Conservation (phyloP, 1,284 basidiomycete genomes). For the Fomes fomentarius region DNA sequence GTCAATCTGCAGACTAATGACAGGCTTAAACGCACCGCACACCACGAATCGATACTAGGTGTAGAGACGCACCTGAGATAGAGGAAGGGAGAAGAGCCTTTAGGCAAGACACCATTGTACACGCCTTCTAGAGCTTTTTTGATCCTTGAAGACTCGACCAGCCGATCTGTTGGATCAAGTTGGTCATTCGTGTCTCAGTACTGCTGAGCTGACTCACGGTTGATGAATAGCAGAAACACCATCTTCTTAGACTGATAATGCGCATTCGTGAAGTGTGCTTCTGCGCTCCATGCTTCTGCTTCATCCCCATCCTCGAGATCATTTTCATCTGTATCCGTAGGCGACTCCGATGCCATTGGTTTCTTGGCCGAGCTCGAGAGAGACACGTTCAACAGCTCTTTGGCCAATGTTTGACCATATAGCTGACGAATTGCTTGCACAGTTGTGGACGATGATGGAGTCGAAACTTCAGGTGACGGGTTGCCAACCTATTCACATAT, state of each 20-base stretch:
- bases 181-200: not conserved
- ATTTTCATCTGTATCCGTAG: constrained; percentile 26
- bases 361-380: constrained; percentile 37
- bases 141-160: constrained; percentile 90
- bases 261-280: constrained; percentile 83
- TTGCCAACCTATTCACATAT: constrained; percentile 61
- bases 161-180: constrained; percentile 65
- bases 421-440: constrained; percentile 79
- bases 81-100: constrained; percentile 89
- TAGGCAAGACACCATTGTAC: constrained; percentile 88
- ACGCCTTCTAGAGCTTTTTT: constrained; percentile 88
- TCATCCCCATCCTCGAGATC: constrained; percentile 32
- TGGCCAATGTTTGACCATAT: constrained; percentile 83
- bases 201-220: constrained; percentile 62
- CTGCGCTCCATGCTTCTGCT: constrained; percentile 60
- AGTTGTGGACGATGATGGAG: constrained; percentile 70
- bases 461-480: constrained; percentile 81
- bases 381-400: constrained; percentile 74
- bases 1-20: constrained; percentile 77
- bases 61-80: constrained; percentile 85
- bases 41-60: too few species aligned
- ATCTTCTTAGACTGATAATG: constrained; percentile 91
- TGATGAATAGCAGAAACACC: constrained; percentile 94
- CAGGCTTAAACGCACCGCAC: not conserved
- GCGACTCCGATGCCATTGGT: not conserved